Conservation (phyloP, 352 stramenopile species). For the Pelagophyceae sp. region DNA sequence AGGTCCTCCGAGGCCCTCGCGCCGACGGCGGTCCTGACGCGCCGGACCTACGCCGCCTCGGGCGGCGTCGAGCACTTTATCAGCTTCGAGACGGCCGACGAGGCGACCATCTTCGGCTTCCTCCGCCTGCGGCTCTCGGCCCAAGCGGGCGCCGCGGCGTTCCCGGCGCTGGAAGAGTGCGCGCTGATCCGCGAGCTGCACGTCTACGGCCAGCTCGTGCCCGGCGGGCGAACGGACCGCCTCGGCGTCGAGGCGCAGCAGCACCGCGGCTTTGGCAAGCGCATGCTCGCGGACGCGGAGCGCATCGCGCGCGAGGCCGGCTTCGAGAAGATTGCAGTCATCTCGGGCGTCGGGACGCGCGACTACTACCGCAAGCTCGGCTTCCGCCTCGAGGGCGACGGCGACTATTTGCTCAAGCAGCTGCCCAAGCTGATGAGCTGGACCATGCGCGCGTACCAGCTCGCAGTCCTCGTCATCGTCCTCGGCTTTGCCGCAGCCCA, state of each 20-base stretch:
- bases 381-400: slow-evolving; percentile 69
- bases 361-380: slow-evolving; percentile 77
- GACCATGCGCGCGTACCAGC: background rate
- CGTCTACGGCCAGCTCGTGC: slow-evolving; percentile 74
- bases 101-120: slow-evolving; percentile 78
- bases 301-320: slow-evolving; percentile 21
- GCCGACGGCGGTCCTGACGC: background rate
- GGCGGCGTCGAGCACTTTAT: slow-evolving; percentile 78
- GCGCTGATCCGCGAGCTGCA: slow-evolving; percentile 76
- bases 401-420: slow-evolving; percentile 72
- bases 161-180: slow-evolving; percentile 59
- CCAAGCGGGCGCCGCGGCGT: slow-evolving; percentile 47
- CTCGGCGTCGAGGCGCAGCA: slow-evolving; percentile 55
- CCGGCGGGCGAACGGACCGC: slow-evolving; percentile 30
- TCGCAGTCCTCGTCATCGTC: background rate
- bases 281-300: slow-evolving; percentile 23
- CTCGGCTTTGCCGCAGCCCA: background rate
- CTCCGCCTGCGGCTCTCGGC: slow-evolving; percentile 63
- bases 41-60: slow-evolving; percentile 59
- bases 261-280: slow-evolving; percentile 65
- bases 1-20: background rate
- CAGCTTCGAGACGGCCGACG: slow-evolving; percentile 75
- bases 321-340: slow-evolving; percentile 18
- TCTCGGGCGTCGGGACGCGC: slow-evolving; percentile 64
- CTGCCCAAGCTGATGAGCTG: slow-evolving; percentile 26